Evolutionary conservation across 169 alveolate genomes (phyloP).

Genomic region (Prorocentrum cordatum): DNA sequence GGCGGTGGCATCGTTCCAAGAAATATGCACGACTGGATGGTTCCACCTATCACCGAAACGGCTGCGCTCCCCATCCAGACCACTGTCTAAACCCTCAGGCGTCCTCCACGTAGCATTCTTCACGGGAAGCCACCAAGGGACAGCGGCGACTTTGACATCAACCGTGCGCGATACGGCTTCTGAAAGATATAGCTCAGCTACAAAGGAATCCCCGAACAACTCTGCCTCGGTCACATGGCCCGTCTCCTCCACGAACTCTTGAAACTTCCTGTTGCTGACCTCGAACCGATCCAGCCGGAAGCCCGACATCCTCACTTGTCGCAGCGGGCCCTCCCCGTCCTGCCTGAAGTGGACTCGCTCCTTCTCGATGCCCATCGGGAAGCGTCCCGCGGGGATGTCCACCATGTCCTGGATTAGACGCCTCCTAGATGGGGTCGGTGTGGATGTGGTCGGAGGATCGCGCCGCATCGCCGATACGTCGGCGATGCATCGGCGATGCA

Average conservation of each 20-base stretch:
- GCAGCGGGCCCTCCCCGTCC: constrained; percentile 57
- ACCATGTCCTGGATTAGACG: constrained; percentile 43
- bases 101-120: constrained; percentile 30
- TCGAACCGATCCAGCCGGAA: constrained; percentile 37
- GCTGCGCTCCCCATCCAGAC: background rate
- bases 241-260: constrained; percentile 21
- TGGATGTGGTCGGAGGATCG: too few relatives aligned
- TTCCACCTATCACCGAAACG: background rate
- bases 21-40: constrained; percentile 24
- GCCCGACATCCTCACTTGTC: constrained; percentile 54
- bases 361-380: constrained; percentile 34
- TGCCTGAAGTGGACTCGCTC: constrained; percentile 41
- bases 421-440: too few relatives aligned
- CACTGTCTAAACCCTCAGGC: constrained; percentile 21
- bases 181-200: constrained; percentile 44
- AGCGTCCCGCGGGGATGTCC: constrained; percentile 15
- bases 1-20: constrained; percentile 51
- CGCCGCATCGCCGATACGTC: too few relatives aligned
- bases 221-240: constrained; percentile 30
- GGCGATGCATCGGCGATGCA: too few relatives aligned
- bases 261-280: constrained; percentile 20
- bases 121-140: constrained; percentile 60
- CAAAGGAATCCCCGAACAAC: constrained; percentile 46
- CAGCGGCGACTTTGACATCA: constrained; percentile 10
- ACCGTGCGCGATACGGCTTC: background rate